Evolutionary conservation across 1,139 yeast species (phyloP), one percentile per base, ranked within the genome.

Genomic region (Sugiyamaella neomexicana): DNA sequence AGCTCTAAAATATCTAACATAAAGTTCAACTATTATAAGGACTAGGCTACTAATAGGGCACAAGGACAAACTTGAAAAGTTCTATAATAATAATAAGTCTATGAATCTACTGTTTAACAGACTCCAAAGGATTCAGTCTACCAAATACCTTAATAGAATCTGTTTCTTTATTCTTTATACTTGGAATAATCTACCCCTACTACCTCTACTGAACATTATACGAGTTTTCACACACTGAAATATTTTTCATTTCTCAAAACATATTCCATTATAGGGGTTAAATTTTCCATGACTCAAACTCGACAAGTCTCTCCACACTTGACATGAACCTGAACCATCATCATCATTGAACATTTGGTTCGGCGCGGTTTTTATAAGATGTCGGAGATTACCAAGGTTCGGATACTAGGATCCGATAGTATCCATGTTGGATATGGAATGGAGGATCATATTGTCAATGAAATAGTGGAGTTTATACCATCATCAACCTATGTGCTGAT

Each of bases 401-500:
- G 45, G 65, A 74, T 89, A 66, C 80, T 95, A 68, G 97, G 97
- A 34, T 73, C 81, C 61, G 93, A 91, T 55, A 79, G 86, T 56
- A 90, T 95, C 72, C 96, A 89, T 71, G 89, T 95, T 59, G 99
- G 99, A 38, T 89, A 86, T 75, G 81, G 85, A 55, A 83, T 91
- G 62, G 85, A 82, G 61, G 78, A 79, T 60, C 95, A 89, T 67
- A 85, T 93, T 58, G 89, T 89, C 54, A 72, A 77, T 23, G 89
- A 89, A 61, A 80, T 86, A 51, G 75, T 90, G 41, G 65, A 74
- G 16, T 77, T 78, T 46, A 78, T 86, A 66, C 80, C 83, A 50
- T 88, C 97, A 6, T 89, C 98, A 5, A 91, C 98, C 13, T 95
- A 93, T 74, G 97, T 90, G 56, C 76, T 95, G 59, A 80, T 93